These are phyloP conservation scores for Clarireedia sp. DNA, from an alignment of 2,329 filamentous ascomycete species.

Conservation along the genomic window DNA sequence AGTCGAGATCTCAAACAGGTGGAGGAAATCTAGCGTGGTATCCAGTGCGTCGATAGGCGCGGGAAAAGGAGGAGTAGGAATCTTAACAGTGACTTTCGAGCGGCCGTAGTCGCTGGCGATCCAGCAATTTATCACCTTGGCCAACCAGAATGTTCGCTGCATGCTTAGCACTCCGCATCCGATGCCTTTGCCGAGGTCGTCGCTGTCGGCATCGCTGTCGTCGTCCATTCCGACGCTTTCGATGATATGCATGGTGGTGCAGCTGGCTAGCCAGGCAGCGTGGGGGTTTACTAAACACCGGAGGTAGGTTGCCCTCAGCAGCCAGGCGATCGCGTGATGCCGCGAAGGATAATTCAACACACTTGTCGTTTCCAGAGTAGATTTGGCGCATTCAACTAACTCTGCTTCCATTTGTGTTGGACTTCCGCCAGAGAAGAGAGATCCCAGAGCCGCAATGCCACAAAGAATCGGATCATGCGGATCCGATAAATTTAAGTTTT, in stretches of 20 bases:
- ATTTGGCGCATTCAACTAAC: constrained; percentile 20
- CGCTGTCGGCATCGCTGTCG: not conserved
- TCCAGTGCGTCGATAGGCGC: not conserved
- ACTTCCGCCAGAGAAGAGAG: constrained; percentile 26
- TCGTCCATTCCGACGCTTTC: constrained; percentile 20
- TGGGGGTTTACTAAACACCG: constrained; percentile 23
- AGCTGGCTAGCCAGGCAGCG: constrained; percentile 24
- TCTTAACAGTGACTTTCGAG: constrained; percentile 2
- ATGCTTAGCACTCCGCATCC: constrained; percentile 3
- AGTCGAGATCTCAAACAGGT: constrained; percentile 1
- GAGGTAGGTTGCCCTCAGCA: constrained; percentile 22
- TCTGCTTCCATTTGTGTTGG: constrained; percentile 22
- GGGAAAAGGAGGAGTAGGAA: constrained; percentile 1
- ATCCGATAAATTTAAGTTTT: constrained; percentile 20
- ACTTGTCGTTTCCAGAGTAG: constrained; percentile 17
- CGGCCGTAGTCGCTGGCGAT: constrained; percentile 6
- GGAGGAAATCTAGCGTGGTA: constrained; percentile 1
- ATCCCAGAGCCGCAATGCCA: constrained; percentile 29
- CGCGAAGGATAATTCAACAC: constrained; percentile 12
- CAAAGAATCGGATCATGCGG: constrained; percentile 27
- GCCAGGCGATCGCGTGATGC: constrained; percentile 22
- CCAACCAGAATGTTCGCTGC: constrained; percentile 1
- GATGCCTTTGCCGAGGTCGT: not conserved
- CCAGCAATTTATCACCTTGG: constrained; percentile 3
- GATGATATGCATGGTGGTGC: constrained; percentile 23